Conservation (phyloP, 2,329 filamentous ascomycete species). For the Pestalotiopsis sp. region DNA sequence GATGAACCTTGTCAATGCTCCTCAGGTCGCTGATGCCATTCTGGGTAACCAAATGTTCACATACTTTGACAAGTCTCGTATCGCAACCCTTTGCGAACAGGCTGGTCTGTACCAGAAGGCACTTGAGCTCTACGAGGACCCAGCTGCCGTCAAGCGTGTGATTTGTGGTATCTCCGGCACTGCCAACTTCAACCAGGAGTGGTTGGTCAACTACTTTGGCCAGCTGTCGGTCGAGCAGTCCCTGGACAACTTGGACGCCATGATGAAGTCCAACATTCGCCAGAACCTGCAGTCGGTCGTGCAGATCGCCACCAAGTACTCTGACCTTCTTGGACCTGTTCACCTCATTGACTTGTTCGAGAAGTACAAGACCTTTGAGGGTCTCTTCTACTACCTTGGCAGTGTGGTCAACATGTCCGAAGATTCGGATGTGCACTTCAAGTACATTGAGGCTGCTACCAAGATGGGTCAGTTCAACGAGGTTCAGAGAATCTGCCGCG, state of each 20-base stretch:
- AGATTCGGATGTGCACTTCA: constrained; percentile 95
- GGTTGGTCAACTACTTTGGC: constrained; percentile 90
- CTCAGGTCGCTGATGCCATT: constrained; percentile 96
- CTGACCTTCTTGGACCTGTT: constrained; percentile 86
- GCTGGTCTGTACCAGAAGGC: constrained; percentile 86
- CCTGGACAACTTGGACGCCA: constrained; percentile 89
- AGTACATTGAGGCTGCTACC: constrained; percentile 97
- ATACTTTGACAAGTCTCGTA: constrained; percentile 88
- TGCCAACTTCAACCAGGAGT: constrained; percentile 87
- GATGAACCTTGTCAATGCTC: constrained; percentile 97
- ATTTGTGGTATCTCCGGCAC: constrained; percentile 79
- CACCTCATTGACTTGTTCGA: constrained; percentile 92
- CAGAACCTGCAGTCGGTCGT: constrained; percentile 95
- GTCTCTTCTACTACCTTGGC: constrained; percentile 96
- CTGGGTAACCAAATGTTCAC: constrained; percentile 98
- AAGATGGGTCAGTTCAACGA: constrained; percentile 92
- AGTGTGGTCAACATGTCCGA: constrained; percentile 97
- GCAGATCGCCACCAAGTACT: constrained; percentile 96
- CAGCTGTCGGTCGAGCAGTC: constrained; percentile 95
- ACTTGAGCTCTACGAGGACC: constrained; percentile 92
- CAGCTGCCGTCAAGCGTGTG: constrained; percentile 86
- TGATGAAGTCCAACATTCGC: constrained; percentile 95
- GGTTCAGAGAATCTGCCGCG: constrained; percentile 95
- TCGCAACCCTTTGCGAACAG: constrained; percentile 90
- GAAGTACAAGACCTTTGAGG: constrained; percentile 96